These are phyloP conservation scores for Marsdenia floribunda DNA, from an alignment of 257 asterid species.

Conservation along the genomic window DNA sequence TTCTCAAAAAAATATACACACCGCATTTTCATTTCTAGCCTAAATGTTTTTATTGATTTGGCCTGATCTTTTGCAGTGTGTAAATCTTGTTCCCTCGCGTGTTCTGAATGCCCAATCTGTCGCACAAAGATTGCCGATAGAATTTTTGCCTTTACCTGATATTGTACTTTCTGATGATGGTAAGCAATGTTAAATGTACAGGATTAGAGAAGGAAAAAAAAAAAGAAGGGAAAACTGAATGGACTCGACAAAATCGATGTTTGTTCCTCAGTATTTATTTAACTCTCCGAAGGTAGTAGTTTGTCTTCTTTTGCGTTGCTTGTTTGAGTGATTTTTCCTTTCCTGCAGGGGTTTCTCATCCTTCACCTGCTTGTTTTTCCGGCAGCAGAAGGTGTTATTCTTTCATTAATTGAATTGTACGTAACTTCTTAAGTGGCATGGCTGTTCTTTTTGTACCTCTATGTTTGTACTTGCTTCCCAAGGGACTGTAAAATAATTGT, in stretches of 20 bases:
- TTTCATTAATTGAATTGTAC: constrained; percentile 49
- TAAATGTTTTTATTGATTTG: constrained; percentile 14
- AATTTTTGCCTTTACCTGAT: constrained; percentile 72
- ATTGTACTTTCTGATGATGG: constrained; percentile 10
- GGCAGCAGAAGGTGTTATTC: constrained; percentile 47
- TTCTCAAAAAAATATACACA: not conserved
- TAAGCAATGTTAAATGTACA: constrained; percentile 1
- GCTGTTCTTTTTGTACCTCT: constrained; percentile 10
- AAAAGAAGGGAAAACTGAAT: not conserved
- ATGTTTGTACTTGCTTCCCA: constrained; percentile 20
- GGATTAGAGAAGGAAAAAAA: not conserved
- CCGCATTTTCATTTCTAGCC: not conserved
- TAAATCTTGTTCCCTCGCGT: constrained; percentile 91
- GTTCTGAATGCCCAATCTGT: constrained; percentile 87
- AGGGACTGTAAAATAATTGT: constrained; percentile 26
- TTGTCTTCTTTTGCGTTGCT: not conserved
- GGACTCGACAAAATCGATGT: not conserved
- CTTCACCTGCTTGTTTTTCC: constrained; percentile 30
- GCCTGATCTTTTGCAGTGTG: constrained; percentile 58
- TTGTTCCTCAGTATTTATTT: not conserved
- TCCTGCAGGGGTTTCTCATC: constrained; percentile 38
- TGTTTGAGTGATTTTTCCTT: constrained; percentile 4
- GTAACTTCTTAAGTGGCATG: constrained; percentile 35
- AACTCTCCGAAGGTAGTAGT: not conserved
- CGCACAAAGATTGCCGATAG: constrained; percentile 69